Percentiles rank a stretch among this genome's conserved stretches.
Conservation (phyloP, 2,329 filamentous ascomycete species). For the Ophiostoma australiae region DNA sequence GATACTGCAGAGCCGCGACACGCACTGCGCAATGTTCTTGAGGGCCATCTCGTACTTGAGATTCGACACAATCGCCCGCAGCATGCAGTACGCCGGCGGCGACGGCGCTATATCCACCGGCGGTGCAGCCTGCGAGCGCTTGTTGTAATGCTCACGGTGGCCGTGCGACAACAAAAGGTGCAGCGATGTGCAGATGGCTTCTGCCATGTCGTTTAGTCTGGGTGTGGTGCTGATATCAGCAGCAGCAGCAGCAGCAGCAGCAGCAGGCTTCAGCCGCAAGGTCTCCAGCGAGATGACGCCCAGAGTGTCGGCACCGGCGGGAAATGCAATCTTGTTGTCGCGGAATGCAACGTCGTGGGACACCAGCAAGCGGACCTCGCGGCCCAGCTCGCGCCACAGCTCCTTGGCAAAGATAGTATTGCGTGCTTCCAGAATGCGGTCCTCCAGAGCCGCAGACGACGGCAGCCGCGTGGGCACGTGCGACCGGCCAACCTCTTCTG, state of each 20-base stretch:
- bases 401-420: conserved; percentile 81
- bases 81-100: conserved; percentile 45
- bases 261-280: conserved; percentile 42
- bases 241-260: not conserved
- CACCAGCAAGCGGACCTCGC: conserved; percentile 70
- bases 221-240: conserved; percentile 3
- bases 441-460: conserved; percentile 57
- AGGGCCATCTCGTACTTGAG: conserved; percentile 43
- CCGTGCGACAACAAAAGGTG: conserved; percentile 73
- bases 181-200: conserved; percentile 61
- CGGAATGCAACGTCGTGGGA: conserved; percentile 65
- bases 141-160: conserved; percentile 59
- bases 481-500: conserved; percentile 1
- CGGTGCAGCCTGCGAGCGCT: conserved; percentile 55
- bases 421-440: conserved; percentile 66
- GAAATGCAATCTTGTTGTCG: conserved; percentile 53
- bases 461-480: conserved; percentile 10
- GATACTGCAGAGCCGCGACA: conserved; percentile 42
- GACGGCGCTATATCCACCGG: conserved; percentile 38
- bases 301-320: conserved; percentile 48
- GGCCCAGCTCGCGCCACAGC: conserved; percentile 80
- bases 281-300: conserved; percentile 64
- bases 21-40: conserved; percentile 36
- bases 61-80: conserved; percentile 50
- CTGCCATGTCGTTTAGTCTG: conserved; percentile 44